Percentiles rank a stretch among this genome's conserved stretches.
These are phyloP conservation scores for Penicillium sp. DNA, from an alignment of 2,329 filamentous ascomycete genomes.

Conservation along the genomic window DNA sequence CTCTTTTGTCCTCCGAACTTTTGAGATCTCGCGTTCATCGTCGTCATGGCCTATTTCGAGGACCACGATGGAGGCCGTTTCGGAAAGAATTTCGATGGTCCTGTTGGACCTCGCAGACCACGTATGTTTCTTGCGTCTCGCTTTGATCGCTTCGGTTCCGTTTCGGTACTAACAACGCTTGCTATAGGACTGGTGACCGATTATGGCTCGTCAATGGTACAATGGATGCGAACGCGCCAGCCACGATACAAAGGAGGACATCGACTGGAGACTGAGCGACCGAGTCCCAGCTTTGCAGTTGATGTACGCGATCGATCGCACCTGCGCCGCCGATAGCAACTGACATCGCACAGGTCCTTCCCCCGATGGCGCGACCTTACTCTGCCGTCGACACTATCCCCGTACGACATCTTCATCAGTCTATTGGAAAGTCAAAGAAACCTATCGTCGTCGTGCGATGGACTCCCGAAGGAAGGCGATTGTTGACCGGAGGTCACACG, in stretches of 20 bases:
- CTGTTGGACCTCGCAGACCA: conserved; percentile 43
- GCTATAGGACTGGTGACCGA: conserved; percentile 80
- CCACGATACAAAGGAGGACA: conserved; percentile 73
- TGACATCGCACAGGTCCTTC: conserved; percentile 68
- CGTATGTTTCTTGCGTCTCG: conserved; percentile 31
- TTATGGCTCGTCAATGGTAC: conserved; percentile 84
- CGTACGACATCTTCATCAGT: conserved; percentile 95
- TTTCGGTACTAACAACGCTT: conserved; percentile 16
- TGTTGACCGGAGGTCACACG: conserved; percentile 92
- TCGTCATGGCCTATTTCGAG: conserved; percentile 42
- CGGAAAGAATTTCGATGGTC: conserved; percentile 36
- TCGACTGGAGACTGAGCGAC: conserved; percentile 76
- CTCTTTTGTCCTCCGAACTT: conserved; percentile 1
- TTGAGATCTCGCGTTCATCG: neutral
- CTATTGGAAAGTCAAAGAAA: conserved; percentile 96
- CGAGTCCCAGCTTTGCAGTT: conserved; percentile 84
- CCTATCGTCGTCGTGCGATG: conserved; percentile 96
- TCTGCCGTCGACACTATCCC: conserved; percentile 84
- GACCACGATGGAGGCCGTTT: conserved; percentile 40
- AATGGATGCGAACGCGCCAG: conserved; percentile 85
- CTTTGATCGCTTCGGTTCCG: neutral
- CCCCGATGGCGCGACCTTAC: conserved; percentile 73
- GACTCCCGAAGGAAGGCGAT: conserved; percentile 90
- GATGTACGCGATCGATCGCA: conserved; percentile 60
- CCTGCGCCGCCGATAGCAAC: conserved; percentile 1